Base-by-base conservation (phyloP, 2,329 filamentous ascomycete species). In the Cladosporium velox region DNA sequence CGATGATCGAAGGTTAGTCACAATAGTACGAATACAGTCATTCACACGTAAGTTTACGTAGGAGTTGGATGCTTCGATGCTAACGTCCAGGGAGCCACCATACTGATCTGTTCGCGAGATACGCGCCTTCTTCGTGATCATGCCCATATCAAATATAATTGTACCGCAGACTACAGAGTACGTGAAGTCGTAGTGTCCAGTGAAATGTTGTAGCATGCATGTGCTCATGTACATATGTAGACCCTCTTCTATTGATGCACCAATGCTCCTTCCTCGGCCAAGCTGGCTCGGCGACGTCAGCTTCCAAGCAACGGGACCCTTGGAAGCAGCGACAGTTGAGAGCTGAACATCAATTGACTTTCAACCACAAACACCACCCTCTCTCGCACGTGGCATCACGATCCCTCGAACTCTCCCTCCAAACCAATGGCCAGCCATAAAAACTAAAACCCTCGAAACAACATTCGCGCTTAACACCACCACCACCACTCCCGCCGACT, bases 251-350 rank as follows among this genome's bases (percentile, higher is more conserved):
- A 6, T 21, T 47, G n/a, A 21, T 47, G n/a, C n/a, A n/a, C n/a
- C n/a, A n/a, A n/a, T n/a, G 41, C 15, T n/a, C 38, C 41, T 44
- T 54, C 52, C 32, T 58, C 55, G 55, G 55, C 34, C 55, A 58
- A 58, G 55, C 34, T 58, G 34, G 34, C 41, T 47, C 41, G 55
- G 55, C 55, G 55, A 58, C 55, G 55, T 58, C 55, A 58, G 55
- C 55, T 58, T 41, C 52, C 52, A 55, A 55, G 28, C 34, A 30
- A 55, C 41, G 41, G 15, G 21, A 47, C 41, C 41, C 18, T n/a
- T 18, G 28, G 28, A 11, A 54, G 26, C 52, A 55, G 24, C 49
- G 12, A n/a, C 26, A 52, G 26, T 30, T 30, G 26, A 52, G 24
- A 52, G 24, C 49, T 52, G 51, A 54, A 30, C 52, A 55, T 15